Percentiles rank a stretch among this genome's conserved stretches.
These are phyloP conservation scores for Cercospora sp. DNA, from an alignment of 2,329 filamentous ascomycete species.

Conservation along the genomic window DNA sequence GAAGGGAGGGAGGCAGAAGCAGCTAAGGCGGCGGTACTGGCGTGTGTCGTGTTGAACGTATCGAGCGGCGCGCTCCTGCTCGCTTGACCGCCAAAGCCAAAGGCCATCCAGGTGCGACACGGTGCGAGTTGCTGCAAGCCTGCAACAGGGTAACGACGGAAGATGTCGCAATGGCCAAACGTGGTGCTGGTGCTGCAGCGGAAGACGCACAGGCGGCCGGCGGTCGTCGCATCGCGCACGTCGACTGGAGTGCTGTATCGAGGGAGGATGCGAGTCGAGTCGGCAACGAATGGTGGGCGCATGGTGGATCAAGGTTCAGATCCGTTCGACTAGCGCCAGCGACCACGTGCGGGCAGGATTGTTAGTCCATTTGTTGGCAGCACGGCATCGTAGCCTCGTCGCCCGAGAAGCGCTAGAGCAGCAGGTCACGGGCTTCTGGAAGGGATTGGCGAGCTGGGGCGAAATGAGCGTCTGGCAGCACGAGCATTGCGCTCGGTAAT, in stretches of 20 bases:
- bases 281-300: neutral
- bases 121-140: neutral
- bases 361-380: no score
- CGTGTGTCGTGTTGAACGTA: neutral
- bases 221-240: neutral
- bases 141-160: neutral
- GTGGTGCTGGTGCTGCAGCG: neutral
- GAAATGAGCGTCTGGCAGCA: neutral
- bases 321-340: neutral
- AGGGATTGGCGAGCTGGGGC: neutral
- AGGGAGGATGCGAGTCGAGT: neutral
- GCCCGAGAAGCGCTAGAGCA: neutral
- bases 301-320: conserved; percentile 5
- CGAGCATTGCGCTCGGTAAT: conserved; percentile 1
- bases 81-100: neutral
- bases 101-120: neutral
- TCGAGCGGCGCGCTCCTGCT: neutral
- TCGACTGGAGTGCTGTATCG: neutral
- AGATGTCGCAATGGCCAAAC: neutral
- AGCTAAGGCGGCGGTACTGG: neutral
- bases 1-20: neutral
- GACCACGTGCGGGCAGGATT: conserved; percentile 7
- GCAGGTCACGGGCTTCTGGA: conserved; percentile 4
- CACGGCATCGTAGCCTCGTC: neutral
- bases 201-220: neutral